Conservation (phyloP, 306 rosid genomes). For the Cicer pinnatifidum region DNA sequence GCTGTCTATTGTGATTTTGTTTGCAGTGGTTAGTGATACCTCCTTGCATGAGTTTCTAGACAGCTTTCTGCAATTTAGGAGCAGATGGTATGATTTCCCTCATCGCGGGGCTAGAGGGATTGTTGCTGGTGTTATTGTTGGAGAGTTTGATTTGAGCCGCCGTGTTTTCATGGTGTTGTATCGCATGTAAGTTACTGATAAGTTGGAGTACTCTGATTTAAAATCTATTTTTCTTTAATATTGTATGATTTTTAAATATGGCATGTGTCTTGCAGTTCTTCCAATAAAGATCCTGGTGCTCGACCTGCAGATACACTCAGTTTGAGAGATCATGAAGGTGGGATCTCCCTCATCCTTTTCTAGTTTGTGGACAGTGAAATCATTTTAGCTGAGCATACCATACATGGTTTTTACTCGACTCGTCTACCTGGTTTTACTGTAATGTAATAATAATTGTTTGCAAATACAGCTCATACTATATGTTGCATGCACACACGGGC, state of each 20-base stretch:
- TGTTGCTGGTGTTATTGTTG: constrained; percentile 91
- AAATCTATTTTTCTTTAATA: background rate
- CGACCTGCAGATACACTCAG: constrained; percentile 76
- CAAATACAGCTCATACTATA: background rate
- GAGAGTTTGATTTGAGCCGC: constrained; percentile 80
- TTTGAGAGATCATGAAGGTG: constrained; percentile 84
- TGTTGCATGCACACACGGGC: constrained; percentile 9
- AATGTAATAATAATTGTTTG: background rate
- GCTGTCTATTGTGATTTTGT: constrained; percentile 22
- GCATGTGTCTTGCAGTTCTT: constrained; percentile 65
- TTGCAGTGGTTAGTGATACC: constrained; percentile 77
- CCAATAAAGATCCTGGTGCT: constrained; percentile 86
- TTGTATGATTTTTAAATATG: constrained; percentile 8
- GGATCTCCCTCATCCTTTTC: constrained; percentile 43
- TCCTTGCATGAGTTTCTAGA: constrained; percentile 90
- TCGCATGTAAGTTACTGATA: constrained; percentile 76
- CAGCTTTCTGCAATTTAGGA: constrained; percentile 84
- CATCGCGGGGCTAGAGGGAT: constrained; percentile 73
- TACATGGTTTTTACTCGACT: constrained; percentile 8
- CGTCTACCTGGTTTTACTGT: background rate
- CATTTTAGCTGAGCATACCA: constrained; percentile 7
- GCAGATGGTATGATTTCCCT: constrained; percentile 96
- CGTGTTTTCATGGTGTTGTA: constrained; percentile 92
- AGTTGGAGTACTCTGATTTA: constrained; percentile 31
- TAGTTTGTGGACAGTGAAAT: constrained; percentile 29